phyloP scores from a whole-genome alignment of 257 asterid genomes.

The Asclepias syriaca region DNA sequence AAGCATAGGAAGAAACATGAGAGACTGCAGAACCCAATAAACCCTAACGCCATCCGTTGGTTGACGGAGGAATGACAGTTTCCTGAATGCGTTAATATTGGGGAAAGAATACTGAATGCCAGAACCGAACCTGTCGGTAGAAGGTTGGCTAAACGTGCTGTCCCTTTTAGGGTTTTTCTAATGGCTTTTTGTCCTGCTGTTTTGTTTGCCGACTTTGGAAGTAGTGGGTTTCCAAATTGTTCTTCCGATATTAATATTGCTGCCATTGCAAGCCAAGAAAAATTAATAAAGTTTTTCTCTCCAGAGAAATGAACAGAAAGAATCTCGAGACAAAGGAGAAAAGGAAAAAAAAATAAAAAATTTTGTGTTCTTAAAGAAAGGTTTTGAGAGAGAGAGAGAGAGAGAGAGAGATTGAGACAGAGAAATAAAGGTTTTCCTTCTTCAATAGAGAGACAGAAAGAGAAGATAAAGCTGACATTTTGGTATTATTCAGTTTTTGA shows the following conservation, averaged over 20 bases:
- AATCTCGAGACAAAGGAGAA: too few species aligned
- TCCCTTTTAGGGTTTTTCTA: conserved; percentile 67
- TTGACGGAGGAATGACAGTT: conserved; percentile 46
- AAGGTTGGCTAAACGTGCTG: conserved; percentile 74
- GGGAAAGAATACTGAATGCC: conserved; percentile 62
- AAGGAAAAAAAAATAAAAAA: too few species aligned
- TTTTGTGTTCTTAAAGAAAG: too few species aligned
- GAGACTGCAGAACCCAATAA: conserved; percentile 42
- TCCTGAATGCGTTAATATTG: conserved; percentile 60
- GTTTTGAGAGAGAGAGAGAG: background rate
- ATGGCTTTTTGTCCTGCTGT: conserved; percentile 50
- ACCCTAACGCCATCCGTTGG: conserved; percentile 34
- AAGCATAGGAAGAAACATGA: conserved; percentile 53
- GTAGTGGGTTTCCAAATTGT: conserved; percentile 35
- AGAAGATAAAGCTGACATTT: background rate
- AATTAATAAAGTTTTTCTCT: too few species aligned
- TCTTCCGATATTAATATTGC: conserved; percentile 12
- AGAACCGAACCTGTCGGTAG: conserved; percentile 92
- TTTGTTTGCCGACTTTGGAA: conserved; percentile 37
- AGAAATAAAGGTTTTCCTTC: too few species aligned
- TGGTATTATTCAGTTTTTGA: background rate
- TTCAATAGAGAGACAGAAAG: too few species aligned
- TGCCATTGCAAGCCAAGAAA: background rate
- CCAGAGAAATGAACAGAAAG: too few species aligned
- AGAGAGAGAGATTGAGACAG: background rate